Base-by-base conservation (phyloP, 768 basidiomycete species). In the Termitomyces sp. region DNA sequence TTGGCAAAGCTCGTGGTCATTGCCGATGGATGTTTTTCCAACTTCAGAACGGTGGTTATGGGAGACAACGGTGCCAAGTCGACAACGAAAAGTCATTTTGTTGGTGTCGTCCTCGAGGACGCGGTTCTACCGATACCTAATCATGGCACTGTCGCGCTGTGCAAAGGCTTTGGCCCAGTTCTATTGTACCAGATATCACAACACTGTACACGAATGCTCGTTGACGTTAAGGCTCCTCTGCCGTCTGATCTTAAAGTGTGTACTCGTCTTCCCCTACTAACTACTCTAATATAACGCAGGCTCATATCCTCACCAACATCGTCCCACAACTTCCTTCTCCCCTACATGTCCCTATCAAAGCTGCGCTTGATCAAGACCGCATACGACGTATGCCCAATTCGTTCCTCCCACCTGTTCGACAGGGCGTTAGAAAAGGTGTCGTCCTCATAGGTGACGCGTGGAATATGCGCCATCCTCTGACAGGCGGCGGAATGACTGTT, bases 391-490 rank as follows among this genome's bases (percentile, higher is more conserved):
- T 98, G 95, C 95, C 97, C 33, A 98, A 98, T 70, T 90, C 92
- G 0, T 97, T 91, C 77, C 80, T 99, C 1, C 92, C 97, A 0
- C 74, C 94, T 0, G 77, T 87, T 3, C 76, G 85, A 58, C 95
- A 96, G 67, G 77, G 76, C n/a, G 61, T 73, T 18, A 88, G 83
- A 61, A 80, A 85, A 50, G 92, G 92, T 26, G 85, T 84, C 10
- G 74, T 99, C 58, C 84, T 98, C 60, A 77, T 97, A 35, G 97
- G 97, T 1, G 97, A 98, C 68, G 86, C 96, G 2, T 96, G 93
- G 89, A 99, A 98, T 69, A 98, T 98, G 95, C 90, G 97, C 0
- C 97, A 99, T 71, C 97, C 97, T 2, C 80, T 99, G 22, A 99
- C 97, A 0, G 97, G 97, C 6, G 94, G 94, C 12, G 97, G 97